Evolutionary conservation across 345 rosid genomes (phyloP).

Genomic region (Dipteronia dyeriana): DNA sequence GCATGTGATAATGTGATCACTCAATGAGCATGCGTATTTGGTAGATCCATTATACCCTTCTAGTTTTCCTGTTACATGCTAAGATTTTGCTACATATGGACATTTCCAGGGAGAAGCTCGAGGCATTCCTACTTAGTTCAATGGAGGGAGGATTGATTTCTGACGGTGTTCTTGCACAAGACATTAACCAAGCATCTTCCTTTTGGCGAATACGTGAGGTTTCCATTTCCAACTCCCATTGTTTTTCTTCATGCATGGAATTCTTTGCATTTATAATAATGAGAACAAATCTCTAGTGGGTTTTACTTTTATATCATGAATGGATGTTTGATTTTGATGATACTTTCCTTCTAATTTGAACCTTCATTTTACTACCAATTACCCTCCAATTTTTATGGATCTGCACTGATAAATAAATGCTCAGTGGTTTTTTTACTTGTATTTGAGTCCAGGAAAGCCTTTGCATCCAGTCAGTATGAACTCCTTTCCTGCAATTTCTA

Average conservation of each 20-base stretch:
- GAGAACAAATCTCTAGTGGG: neutral
- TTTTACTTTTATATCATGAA: neutral
- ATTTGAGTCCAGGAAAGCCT: neutral
- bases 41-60: neutral
- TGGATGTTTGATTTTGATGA: neutral
- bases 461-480: neutral
- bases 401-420: too few species aligned
- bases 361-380: neutral
- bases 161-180: slow-evolving; percentile 95
- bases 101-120: slow-evolving; percentile 81
- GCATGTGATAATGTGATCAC: neutral
- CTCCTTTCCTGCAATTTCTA: slow-evolving; percentile 6
- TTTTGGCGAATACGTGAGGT: slow-evolving; percentile 97
- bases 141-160: slow-evolving; percentile 84
- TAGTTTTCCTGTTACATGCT: neutral
- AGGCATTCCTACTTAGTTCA: slow-evolving; percentile 74
- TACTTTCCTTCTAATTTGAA: neutral
- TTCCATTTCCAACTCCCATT: slow-evolving; percentile 25
- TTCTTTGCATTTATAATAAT: neutral
- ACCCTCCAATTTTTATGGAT: slow-evolving; percentile 3
- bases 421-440: neutral
- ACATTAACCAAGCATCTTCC: slow-evolving; percentile 83
- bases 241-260: neutral
- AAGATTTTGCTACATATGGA: slow-evolving; percentile 7
- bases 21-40: neutral